Evolutionary conservation across 1,139 yeast species (phyloP), one percentile per base, ranked within the genome.

Genomic region (Geotrichum phurueaensis): DNA sequence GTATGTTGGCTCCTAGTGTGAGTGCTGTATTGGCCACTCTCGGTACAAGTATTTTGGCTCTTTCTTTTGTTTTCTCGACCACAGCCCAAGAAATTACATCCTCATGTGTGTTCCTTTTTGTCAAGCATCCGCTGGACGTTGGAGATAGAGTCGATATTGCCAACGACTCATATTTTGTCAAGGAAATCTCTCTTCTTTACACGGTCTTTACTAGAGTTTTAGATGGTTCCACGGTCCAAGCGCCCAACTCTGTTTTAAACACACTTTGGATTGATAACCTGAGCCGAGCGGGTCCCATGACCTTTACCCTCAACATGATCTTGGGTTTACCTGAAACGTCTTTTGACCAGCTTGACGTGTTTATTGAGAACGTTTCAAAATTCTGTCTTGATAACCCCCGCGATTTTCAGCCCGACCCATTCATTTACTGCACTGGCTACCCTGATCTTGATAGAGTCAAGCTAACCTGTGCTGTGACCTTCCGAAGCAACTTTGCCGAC

Each of bases 71-170:
- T 47, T 75, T 77, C 61, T 67, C 76, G 2, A 67, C 75, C 15
- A 75, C 79, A 23, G 72, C 75, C 18, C 78, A 75, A 62, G 80
- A 77, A 63, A 66, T 77, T 27, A 68, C 76, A 50, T 73, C 76
- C 13, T 74, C 79, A 1, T 75, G 78, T 61, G 73, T 77, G 9
- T 77, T 75, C 63, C 63, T 77, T 60, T 77, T 77, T 60, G 78
- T 75, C 60, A 77, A 77, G 68, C 80, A 77, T 60, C 80, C 80
- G 2, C 67, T 71, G 60, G 80, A 77, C 62, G 75, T 76, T n/a
- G 79, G 79, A 23, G 80, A 77, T 56, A 66, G 75, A 53, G 75
- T 76, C 15, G 68, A 68, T 55, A 71, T 76, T 54, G 59, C 66
- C 25, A 57, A 64, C 22, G 67, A 66, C 23, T 59, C 64, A 1